phyloP scores from a whole-genome alignment of 768 basidiomycete genomes.

The Podaxis pistillaris region DNA sequence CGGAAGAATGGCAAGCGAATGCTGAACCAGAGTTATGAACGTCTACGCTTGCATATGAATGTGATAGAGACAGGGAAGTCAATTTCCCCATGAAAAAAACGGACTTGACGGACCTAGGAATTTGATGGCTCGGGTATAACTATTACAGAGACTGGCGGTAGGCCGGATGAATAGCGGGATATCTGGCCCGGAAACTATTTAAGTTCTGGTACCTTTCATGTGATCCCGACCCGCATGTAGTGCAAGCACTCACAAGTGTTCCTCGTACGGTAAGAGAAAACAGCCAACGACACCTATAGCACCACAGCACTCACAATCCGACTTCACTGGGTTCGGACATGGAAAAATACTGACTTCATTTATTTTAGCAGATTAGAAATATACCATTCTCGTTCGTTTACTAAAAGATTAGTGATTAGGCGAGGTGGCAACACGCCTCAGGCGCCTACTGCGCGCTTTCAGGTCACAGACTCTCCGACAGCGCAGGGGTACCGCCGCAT shows the following conservation, averaged over 20 bases:
- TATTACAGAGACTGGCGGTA: not conserved
- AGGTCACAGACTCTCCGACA: not conserved
- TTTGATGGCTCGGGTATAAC: not conserved
- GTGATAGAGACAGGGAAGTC: not conserved
- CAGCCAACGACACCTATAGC: too few relatives aligned
- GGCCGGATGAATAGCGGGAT: not conserved
- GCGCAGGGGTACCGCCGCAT: not conserved
- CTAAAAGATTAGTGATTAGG: not conserved
- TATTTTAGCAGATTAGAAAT: not conserved
- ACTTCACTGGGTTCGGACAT: too few relatives aligned
- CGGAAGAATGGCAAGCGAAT: conserved; percentile 13
- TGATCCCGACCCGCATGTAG: not conserved
- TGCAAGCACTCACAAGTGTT: too few relatives aligned
- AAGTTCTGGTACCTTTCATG: not conserved
- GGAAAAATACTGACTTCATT: not conserved
- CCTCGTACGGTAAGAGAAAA: too few relatives aligned
- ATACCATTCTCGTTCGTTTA: not conserved
- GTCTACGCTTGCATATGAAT: not conserved
- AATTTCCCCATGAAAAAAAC: not conserved
- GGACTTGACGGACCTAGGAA: conserved; percentile 3
- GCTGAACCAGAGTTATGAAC: not conserved
- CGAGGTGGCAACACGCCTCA: not conserved
- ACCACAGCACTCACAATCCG: too few relatives aligned
- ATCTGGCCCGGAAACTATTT: not conserved
- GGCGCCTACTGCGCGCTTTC: not conserved